Conservation (phyloP, 495 filamentous ascomycete species). For the Penicillium tannophilum region DNA sequence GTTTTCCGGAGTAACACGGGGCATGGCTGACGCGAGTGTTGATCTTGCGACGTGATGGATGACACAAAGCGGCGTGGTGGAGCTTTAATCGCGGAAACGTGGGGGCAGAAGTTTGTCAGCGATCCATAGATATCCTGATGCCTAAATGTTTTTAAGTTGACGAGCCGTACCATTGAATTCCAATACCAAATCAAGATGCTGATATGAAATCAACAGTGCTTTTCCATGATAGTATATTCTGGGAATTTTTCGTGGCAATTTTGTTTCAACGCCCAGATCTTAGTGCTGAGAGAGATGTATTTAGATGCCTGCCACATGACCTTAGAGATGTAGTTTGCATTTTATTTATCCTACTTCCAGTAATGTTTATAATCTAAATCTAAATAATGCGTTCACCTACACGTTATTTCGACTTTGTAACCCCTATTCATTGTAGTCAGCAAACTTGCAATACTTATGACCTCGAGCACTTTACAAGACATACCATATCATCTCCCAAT, state of each 20-base stretch:
- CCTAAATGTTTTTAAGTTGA: not conserved
- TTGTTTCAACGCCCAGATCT: too few relatives aligned
- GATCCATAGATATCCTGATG: not conserved
- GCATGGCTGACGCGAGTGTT: slow-evolving; percentile 1
- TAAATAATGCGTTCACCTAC: not conserved
- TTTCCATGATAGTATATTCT: too few relatives aligned
- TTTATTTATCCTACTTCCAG: not conserved
- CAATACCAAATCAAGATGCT: too few relatives aligned
- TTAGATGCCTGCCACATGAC: too few relatives aligned
- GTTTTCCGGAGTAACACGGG: slow-evolving; percentile 6
- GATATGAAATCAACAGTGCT: too few relatives aligned
- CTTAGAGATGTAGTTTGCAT: not conserved
- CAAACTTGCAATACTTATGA: not conserved
- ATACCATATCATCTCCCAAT: slow-evolving; percentile 3
- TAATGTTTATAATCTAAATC: not conserved
- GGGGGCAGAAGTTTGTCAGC: not conserved
- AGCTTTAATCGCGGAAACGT: not conserved
- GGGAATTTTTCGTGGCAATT: too few relatives aligned
- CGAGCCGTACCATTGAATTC: not conserved
- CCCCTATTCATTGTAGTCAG: not conserved
- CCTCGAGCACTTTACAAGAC: not conserved
- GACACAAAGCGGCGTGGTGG: not conserved
- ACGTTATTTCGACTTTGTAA: not conserved
- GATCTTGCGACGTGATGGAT: not conserved
- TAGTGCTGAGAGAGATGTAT: too few relatives aligned